These are phyloP conservation scores for Silybum marianum DNA, from an alignment of 129 eudicot species.

Conservation along the genomic window DNA sequence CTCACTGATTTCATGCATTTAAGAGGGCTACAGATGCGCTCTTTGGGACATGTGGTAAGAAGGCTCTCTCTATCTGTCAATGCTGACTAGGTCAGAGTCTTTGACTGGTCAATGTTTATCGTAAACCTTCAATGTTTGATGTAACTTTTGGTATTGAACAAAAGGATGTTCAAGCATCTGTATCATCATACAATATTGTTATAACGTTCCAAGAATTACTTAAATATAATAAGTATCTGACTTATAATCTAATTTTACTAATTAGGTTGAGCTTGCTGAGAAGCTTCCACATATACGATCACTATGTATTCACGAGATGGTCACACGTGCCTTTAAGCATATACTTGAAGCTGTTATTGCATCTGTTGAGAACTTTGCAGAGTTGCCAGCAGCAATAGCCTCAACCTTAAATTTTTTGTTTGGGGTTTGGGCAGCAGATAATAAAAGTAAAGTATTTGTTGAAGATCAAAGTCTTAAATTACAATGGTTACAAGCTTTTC, in stretches of 20 bases:
- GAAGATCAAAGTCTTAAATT: constrained; percentile 63
- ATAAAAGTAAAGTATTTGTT: constrained; percentile 31
- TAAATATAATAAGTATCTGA: background rate
- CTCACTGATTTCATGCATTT: constrained; percentile 99
- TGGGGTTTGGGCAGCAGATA: constrained; percentile 43
- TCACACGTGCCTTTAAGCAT: constrained; percentile 95
- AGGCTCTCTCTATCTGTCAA: background rate
- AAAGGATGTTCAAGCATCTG: background rate
- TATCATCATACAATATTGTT: background rate
- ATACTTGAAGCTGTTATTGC: constrained; percentile 84
- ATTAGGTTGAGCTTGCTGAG: constrained; percentile 91
- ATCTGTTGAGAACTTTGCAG: constrained; percentile 58
- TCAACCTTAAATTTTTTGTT: constrained; percentile 81
- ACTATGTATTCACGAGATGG: constrained; percentile 96
- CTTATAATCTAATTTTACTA: constrained; percentile 22
- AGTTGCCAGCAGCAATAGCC: constrained; percentile 70
- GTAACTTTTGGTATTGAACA: background rate
- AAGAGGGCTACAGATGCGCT: constrained; percentile 89
- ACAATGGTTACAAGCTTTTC: constrained; percentile 73
- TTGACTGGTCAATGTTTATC: background rate
- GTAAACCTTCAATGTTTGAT: background rate
- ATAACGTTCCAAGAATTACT: background rate
- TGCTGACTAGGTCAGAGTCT: background rate
- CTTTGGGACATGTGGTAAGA: constrained; percentile 97
- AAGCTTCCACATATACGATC: constrained; percentile 99